Conservation (phyloP, 2,329 filamentous ascomycete species). For the Colletotrichum horii region DNA sequence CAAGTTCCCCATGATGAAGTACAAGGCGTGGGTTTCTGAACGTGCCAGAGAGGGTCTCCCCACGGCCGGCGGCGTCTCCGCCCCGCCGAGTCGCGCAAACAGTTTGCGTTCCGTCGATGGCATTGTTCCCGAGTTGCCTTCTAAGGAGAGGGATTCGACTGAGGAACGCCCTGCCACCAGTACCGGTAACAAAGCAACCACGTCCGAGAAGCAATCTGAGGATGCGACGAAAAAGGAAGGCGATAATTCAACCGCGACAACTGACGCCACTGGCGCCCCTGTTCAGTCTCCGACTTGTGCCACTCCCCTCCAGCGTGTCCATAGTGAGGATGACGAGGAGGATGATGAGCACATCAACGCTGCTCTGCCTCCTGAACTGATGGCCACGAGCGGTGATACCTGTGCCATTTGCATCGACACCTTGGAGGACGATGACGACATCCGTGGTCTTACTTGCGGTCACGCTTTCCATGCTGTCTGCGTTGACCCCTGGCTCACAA, state of each 20-base stretch:
- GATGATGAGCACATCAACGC: constrained; percentile 82
- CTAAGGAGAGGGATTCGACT: constrained; percentile 49
- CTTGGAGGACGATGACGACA: constrained; percentile 93
- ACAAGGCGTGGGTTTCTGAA: constrained; percentile 90
- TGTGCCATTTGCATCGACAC: constrained; percentile 97
- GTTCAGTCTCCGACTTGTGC: constrained; percentile 21
- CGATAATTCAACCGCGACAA: neutral
- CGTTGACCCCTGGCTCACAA: constrained; percentile 95
- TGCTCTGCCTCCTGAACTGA: constrained; percentile 79
- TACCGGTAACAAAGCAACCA: neutral
- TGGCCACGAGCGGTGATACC: constrained; percentile 84
- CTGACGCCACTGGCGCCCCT: neutral
- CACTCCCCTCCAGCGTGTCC: constrained; percentile 41
- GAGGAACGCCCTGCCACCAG: constrained; percentile 33
- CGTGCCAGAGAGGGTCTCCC: constrained; percentile 85
- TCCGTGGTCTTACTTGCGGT: constrained; percentile 93
- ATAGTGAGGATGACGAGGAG: constrained; percentile 61
- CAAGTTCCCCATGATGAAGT: constrained; percentile 93
- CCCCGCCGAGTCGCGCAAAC: constrained; percentile 72
- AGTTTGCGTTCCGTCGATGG: constrained; percentile 75
- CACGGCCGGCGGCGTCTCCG: constrained; percentile 81
- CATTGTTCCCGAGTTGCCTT: constrained; percentile 38
- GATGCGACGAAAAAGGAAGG: constrained; percentile 1
- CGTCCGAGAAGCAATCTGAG: constrained; percentile 9
- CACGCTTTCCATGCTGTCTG: constrained; percentile 97